These are phyloP conservation scores for Corylus avellana DNA, from an alignment of 306 rosid genomes.

Conservation along the genomic window DNA sequence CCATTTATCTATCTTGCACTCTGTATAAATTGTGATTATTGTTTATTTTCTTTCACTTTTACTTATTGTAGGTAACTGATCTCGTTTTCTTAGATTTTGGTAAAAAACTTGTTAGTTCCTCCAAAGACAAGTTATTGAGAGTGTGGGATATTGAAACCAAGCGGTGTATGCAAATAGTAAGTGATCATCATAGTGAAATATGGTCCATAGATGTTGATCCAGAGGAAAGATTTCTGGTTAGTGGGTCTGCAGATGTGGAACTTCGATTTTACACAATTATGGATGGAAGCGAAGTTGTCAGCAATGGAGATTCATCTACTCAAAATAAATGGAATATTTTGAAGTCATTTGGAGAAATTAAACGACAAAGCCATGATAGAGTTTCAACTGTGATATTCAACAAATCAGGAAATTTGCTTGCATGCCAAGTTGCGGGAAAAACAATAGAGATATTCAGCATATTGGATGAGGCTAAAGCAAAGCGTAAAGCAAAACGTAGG, in stretches of 20 bases:
- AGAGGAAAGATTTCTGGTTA: slow-evolving; percentile 70
- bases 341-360: slow-evolving; percentile 81
- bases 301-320: slow-evolving; percentile 39
- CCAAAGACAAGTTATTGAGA: slow-evolving; percentile 91
- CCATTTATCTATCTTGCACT: neutral
- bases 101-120: slow-evolving; percentile 81
- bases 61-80: slow-evolving; percentile 75
- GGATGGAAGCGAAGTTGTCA: slow-evolving; percentile 38
- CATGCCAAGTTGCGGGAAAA: slow-evolving; percentile 94
- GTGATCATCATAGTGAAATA: slow-evolving; percentile 94
- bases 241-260: slow-evolving; percentile 88
- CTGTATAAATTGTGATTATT: slow-evolving; percentile 2
- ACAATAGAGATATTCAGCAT: slow-evolving; percentile 72
- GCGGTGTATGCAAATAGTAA: slow-evolving; percentile 90
- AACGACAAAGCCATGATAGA: slow-evolving; percentile 80
- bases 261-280: slow-evolving; percentile 74
- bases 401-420: slow-evolving; percentile 80
- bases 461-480: slow-evolving; percentile 83
- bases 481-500: slow-evolving; percentile 84
- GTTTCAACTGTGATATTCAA: slow-evolving; percentile 79
- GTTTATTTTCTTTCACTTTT: slow-evolving; percentile 24
- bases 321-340: slow-evolving; percentile 78
- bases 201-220: slow-evolving; percentile 86
- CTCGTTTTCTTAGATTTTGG: slow-evolving; percentile 72
- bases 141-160: slow-evolving; percentile 99